A percentile compares a stretch with the other conserved stretches of the same genome.
phyloP scores from a whole-genome alignment of 148 eudicot genomes.

The Camellia lanceoleosa region DNA sequence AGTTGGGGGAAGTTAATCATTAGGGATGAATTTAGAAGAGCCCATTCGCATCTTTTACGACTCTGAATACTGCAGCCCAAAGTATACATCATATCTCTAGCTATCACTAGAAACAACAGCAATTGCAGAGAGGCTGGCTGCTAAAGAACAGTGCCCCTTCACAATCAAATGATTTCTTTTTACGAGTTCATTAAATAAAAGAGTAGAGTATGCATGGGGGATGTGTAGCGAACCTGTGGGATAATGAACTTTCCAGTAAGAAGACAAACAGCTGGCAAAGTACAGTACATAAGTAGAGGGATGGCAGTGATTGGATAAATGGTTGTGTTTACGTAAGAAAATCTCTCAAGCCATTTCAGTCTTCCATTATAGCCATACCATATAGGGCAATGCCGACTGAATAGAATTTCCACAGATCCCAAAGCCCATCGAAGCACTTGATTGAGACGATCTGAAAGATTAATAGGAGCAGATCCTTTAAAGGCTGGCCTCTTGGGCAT shows the following conservation, averaged over 20 bases:
- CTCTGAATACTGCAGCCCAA: too few relatives aligned
- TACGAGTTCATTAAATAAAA: neutral
- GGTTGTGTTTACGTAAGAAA: conserved; percentile 70
- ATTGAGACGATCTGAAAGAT: conserved; percentile 83
- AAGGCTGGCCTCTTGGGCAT: conserved; percentile 81
- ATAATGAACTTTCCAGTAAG: conserved; percentile 74
- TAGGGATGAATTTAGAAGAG: neutral
- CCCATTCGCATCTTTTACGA: too few relatives aligned
- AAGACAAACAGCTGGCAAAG: conserved; percentile 67
- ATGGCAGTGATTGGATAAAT: conserved; percentile 69
- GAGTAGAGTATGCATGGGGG: neutral
- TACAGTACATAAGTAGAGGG: conserved; percentile 65
- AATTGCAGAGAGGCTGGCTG: neutral
- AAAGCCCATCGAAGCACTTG: conserved; percentile 92
- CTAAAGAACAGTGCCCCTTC: neutral
- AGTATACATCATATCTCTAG: too few relatives aligned
- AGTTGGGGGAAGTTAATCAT: too few relatives aligned
- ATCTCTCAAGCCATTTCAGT: conserved; percentile 73
- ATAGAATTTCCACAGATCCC: conserved; percentile 80
- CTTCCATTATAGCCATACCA: conserved; percentile 76
- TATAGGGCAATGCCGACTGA: conserved; percentile 80
- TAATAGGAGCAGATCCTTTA: conserved; percentile 88
- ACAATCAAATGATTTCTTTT: neutral
- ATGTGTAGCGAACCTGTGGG: conserved; percentile 45
- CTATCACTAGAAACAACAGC: too few relatives aligned